phyloP scores from a whole-genome alignment of 2,329 filamentous ascomycete species.

The Cladosporium sphaerospermum region DNA sequence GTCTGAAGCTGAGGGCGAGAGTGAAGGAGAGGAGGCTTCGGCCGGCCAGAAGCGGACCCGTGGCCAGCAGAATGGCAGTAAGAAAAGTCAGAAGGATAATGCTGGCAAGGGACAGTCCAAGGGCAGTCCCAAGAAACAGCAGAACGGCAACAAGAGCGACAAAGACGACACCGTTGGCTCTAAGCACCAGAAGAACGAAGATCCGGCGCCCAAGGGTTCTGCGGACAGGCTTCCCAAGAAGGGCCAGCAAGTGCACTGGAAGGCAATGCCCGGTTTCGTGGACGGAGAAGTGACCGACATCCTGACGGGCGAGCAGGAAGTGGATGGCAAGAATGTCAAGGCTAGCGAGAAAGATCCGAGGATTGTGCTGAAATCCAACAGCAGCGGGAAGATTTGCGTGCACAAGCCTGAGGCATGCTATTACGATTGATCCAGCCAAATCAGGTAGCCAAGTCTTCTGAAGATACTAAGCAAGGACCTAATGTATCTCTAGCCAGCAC shows the following conservation, averaged over 20 bases:
- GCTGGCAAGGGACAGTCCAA: slow-evolving; percentile 23
- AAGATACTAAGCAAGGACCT: too few relatives aligned
- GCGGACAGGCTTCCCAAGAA: slow-evolving; percentile 33
- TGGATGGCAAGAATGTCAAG: slow-evolving; percentile 38
- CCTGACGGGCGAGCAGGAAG: slow-evolving; percentile 34
- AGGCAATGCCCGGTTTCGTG: slow-evolving; percentile 34
- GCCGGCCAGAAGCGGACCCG: slow-evolving; percentile 26
- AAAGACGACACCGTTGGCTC: slow-evolving; percentile 18
- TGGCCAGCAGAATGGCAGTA: slow-evolving; percentile 21
- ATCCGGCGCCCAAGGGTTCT: slow-evolving; percentile 28
- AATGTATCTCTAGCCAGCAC: too few relatives aligned
- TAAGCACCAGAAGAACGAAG: slow-evolving; percentile 27
- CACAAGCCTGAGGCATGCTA: slow-evolving; percentile 40
- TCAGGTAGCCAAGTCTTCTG: too few relatives aligned
- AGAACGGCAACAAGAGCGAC: slow-evolving; percentile 10
- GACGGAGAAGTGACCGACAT: slow-evolving; percentile 40
- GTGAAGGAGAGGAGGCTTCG: slow-evolving; percentile 16
- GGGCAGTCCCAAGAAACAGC: slow-evolving; percentile 29
- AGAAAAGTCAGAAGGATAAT: slow-evolving; percentile 32
- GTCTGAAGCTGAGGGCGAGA: slow-evolving; percentile 26
- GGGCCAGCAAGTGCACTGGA: slow-evolving; percentile 39
- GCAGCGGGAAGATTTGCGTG: slow-evolving; percentile 37
- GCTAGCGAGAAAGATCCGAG: slow-evolving; percentile 38
- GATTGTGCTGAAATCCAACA: slow-evolving; percentile 36
- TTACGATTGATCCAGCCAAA: slow-evolving; percentile 29